Percentiles rank a stretch among this genome's conserved stretches.
phyloP scores from a whole-genome alignment of 345 rosid genomes.

The Syzygium aromaticum region DNA sequence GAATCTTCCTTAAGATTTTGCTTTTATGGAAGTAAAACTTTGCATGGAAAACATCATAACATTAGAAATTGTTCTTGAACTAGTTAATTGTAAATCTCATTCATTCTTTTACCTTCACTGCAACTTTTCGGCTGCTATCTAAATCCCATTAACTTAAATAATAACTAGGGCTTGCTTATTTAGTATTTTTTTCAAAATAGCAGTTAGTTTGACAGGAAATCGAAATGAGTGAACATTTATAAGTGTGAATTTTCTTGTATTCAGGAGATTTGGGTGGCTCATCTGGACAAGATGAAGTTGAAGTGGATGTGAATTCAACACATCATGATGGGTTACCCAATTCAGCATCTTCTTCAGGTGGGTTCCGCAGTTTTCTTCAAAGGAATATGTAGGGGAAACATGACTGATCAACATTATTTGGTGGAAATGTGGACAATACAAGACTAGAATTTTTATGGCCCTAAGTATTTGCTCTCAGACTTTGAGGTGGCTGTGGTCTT shows the following conservation, averaged over 20 bases:
- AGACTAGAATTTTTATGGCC: slow-evolving; percentile 51
- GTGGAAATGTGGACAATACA: slow-evolving; percentile 43
- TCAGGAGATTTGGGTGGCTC: slow-evolving; percentile 93
- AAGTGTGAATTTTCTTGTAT: not conserved
- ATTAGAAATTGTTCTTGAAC: not conserved
- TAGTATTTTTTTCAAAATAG: not conserved
- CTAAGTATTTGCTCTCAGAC: slow-evolving; percentile 54
- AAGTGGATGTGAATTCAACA: slow-evolving; percentile 37
- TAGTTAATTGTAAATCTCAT: not conserved
- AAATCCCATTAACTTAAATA: not conserved
- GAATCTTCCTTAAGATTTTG: not conserved
- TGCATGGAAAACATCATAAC: not conserved
- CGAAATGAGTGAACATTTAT: not conserved
- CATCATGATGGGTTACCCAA: slow-evolving; percentile 73
- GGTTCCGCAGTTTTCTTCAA: slow-evolving; percentile 94
- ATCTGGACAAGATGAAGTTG: slow-evolving; percentile 49
- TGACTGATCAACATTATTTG: slow-evolving; percentile 53
- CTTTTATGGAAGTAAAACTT: not conserved
- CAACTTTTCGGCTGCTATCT: not conserved
- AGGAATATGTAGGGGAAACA: slow-evolving; percentile 75
- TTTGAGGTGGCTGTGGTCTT: slow-evolving; percentile 64
- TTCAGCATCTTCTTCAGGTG: slow-evolving; percentile 99
- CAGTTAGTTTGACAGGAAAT: not conserved
- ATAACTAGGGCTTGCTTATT: not conserved
- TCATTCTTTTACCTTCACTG: not conserved